These are phyloP conservation scores for Alternaria novae-zelandiae DNA, from an alignment of 2,329 filamentous ascomycete species.

Conservation along the genomic window DNA sequence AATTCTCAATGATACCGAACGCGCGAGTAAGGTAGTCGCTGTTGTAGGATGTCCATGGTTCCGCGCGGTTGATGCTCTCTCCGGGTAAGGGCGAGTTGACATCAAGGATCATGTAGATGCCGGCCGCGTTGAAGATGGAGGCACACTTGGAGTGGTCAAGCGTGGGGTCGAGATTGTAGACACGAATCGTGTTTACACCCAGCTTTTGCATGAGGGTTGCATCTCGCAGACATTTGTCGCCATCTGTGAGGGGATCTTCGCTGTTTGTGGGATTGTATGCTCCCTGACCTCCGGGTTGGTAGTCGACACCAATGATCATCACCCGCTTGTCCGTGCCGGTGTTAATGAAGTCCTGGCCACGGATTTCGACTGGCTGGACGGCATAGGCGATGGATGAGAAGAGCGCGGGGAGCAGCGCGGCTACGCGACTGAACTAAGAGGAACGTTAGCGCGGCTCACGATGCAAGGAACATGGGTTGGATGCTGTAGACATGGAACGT, in stretches of 20 bases:
- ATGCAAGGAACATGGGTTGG: constrained; percentile 5
- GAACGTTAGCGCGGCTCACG: constrained; percentile 12
- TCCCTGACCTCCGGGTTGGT: constrained; percentile 67
- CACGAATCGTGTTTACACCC: constrained; percentile 68
- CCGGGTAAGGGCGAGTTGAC: constrained; percentile 67
- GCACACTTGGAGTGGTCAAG: constrained; percentile 67
- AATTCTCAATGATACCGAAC: constrained; percentile 69
- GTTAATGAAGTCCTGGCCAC: constrained; percentile 68
- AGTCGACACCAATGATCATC: constrained; percentile 66
- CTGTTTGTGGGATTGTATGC: constrained; percentile 60
- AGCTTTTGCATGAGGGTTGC: constrained; percentile 68
- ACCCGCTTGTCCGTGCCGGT: constrained; percentile 64
- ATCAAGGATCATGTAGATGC: constrained; percentile 71
- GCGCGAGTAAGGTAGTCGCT: constrained; percentile 63
- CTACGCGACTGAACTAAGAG: constrained; percentile 34
- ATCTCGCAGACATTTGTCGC: constrained; percentile 65
- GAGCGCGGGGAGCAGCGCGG: constrained; percentile 36
- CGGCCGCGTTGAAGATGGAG: constrained; percentile 69
- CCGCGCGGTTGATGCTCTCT: constrained; percentile 62
- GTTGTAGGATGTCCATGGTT: constrained; percentile 63
- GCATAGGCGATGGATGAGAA: constrained; percentile 56
- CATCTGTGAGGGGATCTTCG: constrained; percentile 64
- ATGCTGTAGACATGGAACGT: not conserved
- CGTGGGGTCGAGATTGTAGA: constrained; percentile 67
- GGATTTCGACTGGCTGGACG: constrained; percentile 62